Conservation (phyloP, 257 asterid genomes). For the Solanum dulcamara region DNA sequence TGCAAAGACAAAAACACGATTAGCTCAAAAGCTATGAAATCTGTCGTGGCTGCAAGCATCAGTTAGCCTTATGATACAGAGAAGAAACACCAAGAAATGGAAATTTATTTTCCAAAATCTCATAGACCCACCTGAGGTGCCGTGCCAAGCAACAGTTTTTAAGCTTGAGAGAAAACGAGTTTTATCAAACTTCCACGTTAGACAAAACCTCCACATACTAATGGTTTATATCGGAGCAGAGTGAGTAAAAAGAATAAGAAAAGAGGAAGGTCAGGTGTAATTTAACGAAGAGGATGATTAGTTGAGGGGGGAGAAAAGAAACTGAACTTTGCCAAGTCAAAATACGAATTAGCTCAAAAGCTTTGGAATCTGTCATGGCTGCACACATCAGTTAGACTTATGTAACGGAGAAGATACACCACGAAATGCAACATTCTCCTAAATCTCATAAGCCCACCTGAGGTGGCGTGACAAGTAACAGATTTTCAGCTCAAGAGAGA, state of each 20-base stretch:
- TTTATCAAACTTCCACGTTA: no score
- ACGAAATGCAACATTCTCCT: not conserved
- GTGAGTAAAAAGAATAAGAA: not conserved
- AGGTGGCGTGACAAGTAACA: no score
- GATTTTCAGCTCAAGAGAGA: not conserved
- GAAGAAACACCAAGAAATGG: not conserved
- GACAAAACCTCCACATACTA: not conserved
- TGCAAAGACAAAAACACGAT: not conserved
- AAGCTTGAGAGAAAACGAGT: not conserved
- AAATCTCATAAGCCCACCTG: not conserved
- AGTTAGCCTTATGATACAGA: not conserved
- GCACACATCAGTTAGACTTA: not conserved
- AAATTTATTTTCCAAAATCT: not conserved
- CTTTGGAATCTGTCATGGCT: not conserved
- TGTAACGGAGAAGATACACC: not conserved
- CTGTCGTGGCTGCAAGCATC: not conserved
- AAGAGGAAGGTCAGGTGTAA: not conserved
- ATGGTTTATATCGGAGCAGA: not conserved
- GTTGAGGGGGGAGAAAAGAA: no score
- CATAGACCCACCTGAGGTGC: not conserved
- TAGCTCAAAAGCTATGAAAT: not conserved
- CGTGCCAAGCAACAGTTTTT: not conserved
- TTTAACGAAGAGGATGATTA: not conserved
- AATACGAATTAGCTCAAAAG: not conserved
- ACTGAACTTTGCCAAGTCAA: not conserved